Conservation (phyloP, 1,139 yeast genomes). For the Geotrichum histeridarum region DNA sequence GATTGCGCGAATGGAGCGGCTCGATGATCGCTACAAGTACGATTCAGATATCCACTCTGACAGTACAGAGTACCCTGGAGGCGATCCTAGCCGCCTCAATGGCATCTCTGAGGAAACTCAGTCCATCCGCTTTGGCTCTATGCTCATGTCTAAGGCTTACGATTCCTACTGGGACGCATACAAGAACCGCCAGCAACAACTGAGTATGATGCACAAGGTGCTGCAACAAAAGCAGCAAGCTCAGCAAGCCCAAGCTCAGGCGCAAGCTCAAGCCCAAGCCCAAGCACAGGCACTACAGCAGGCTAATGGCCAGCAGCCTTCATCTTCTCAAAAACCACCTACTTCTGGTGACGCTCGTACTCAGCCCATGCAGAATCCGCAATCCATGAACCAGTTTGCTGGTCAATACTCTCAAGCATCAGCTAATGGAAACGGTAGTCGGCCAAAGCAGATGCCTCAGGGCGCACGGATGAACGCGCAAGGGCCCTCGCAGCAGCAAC, state of each 20-base stretch:
- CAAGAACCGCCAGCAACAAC: conserved; percentile 44
- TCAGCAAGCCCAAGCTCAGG: conserved; percentile 27
- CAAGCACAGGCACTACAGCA: conserved; percentile 18
- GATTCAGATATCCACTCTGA: conserved; percentile 60
- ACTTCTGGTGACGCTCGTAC: neutral
- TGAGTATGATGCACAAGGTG: conserved; percentile 37
- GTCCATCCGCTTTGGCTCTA: conserved; percentile 83
- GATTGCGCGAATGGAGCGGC: conserved; percentile 40
- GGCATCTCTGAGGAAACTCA: conserved; percentile 84
- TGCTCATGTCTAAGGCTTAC: conserved; percentile 81
- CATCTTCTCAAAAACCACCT: neutral
- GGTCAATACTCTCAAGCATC: no score
- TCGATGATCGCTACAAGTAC: conserved; percentile 69
- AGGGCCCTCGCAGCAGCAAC: conserved; percentile 16
- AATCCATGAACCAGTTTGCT: no score
- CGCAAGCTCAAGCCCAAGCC: conserved; percentile 27
- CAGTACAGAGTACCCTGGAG: conserved; percentile 50
- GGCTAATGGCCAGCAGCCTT: conserved; percentile 21
- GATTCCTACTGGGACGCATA: conserved; percentile 56
- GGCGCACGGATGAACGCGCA: conserved; percentile 22
- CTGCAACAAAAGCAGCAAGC: conserved; percentile 31
- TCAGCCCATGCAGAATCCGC: neutral
- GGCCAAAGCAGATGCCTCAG: conserved; percentile 7
- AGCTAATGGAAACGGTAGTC: no score
- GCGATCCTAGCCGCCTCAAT: conserved; percentile 64